Base-by-base conservation (phyloP, 2,329 filamentous ascomycete genomes). In the Penicillium sp. region DNA sequence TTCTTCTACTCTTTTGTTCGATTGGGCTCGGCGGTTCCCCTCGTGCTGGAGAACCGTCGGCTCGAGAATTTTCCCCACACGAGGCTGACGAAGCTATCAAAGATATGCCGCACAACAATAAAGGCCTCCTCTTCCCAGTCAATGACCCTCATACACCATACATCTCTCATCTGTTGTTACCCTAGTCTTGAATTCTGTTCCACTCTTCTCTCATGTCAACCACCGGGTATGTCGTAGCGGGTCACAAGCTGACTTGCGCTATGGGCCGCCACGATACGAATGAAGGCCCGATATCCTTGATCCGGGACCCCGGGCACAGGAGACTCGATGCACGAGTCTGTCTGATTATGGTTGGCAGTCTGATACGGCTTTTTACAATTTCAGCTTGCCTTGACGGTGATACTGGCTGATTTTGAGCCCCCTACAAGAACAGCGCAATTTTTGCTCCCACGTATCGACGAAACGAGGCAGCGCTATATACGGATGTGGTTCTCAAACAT, bases 381-480 rank as follows among this genome's bases (percentile, higher is more conserved):
- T 22, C 46, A 51, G 28, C 26, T 33, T 22, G 10, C n/a, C 25
- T n/a, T 28, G 6, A 40, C 14, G 33, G 28, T 28, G 33, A 40
- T 6, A 33, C 28, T 53, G 35, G 19, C 8, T 37, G 37, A 35
- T 5, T 1, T 37, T 19, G 22, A 30, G 26, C 49, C 49, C 13
- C 30, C 7, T 14, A 37, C 30, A 4, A 1, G n/a, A 22, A 11
- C 22, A 14, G 14, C 6, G 10, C 22, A 22, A 8, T 4, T n/a
- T 43, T 1, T 25, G 25, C 19, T 43, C 22, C 49, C 19, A 35
- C 16, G 30, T 19, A n/a, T 37, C 16, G 35, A 53, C 51, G 13
- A 40, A 26, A 53, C 35, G 37, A 53, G 33, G 51, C 35, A 33
- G n/a, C 51, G 51, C 51, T 16, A 38, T 22, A 7, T 53, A 28